Percentiles rank a stretch among this genome's conserved stretches.
These are phyloP conservation scores for Lycium ferocissimum DNA, from an alignment of 257 asterid species.

Conservation along the genomic window DNA sequence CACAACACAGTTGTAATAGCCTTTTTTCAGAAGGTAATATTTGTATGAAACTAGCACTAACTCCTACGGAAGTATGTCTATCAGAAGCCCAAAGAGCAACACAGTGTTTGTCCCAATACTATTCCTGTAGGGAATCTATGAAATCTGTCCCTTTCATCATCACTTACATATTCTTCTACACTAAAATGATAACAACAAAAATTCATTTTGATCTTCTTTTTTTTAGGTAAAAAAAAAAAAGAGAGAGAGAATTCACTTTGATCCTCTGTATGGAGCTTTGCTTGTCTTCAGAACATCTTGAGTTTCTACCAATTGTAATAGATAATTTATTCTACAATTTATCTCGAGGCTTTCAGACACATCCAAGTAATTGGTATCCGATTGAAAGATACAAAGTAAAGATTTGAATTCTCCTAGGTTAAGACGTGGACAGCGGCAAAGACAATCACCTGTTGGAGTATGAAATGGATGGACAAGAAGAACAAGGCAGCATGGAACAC, in stretches of 20 bases:
- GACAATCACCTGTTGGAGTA: not conserved
- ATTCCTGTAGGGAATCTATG: not conserved
- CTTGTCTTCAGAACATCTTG: constrained; percentile 2
- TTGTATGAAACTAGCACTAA: not conserved
- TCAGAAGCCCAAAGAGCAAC: not conserved
- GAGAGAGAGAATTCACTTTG: not conserved
- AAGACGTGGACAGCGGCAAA: not conserved
- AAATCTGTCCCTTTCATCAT: not conserved
- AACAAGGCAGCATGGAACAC: constrained; percentile 22
- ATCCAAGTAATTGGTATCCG: constrained; percentile 28
- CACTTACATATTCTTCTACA: constrained; percentile 10
- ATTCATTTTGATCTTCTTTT: no score
- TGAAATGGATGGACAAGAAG: not conserved
- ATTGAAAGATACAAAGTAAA: not conserved
- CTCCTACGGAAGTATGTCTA: not conserved
- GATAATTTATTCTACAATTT: constrained; percentile 16
- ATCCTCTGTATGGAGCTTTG: not conserved
- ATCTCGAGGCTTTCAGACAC: constrained; percentile 26
- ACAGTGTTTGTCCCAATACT: not conserved
- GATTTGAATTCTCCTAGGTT: not conserved
- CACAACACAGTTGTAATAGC: not conserved
- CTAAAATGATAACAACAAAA: not conserved
- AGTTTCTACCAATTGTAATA: not conserved
- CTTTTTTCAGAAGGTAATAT: not conserved
- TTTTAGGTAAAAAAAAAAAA: no score